These are phyloP conservation scores for Thalassiosira exigua DNA, from an alignment of 352 stramenopile species.

Conservation along the genomic window DNA sequence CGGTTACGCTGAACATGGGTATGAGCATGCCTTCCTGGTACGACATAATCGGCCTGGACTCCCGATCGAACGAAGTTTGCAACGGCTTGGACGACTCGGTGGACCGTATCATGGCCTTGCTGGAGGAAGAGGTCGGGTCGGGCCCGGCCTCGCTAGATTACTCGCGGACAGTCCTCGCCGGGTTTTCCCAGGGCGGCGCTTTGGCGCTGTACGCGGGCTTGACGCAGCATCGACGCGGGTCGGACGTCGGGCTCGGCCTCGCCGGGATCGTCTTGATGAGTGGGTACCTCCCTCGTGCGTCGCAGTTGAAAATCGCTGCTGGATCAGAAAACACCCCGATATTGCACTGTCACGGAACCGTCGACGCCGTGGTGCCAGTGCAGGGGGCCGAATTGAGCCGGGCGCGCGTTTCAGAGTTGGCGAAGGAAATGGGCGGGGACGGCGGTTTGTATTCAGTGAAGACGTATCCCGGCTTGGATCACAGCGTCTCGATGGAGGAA, in stretches of 20 bases:
- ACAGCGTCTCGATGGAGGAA: slow-evolving; percentile 24
- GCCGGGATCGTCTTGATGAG: too few species aligned
- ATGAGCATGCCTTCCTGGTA: slow-evolving; percentile 90
- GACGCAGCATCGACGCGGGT: too few species aligned
- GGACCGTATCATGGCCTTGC: too few species aligned
- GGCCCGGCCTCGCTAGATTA: slow-evolving; percentile 70
- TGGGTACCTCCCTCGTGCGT: too few species aligned
- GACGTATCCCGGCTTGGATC: too few species aligned
- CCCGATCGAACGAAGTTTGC: slow-evolving; percentile 83
- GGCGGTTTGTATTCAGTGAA: slow-evolving; percentile 26
- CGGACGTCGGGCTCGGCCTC: too few species aligned
- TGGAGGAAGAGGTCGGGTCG: too few species aligned
- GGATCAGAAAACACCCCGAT: slow-evolving; percentile 41
- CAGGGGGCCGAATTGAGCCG: too few species aligned
- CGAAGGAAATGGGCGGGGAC: slow-evolving; percentile 39
- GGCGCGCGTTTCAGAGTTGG: slow-evolving; percentile 48
- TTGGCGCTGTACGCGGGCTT: too few species aligned
- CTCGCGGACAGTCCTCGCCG: slow-evolving; percentile 90
- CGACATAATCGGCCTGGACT: slow-evolving; percentile 89
- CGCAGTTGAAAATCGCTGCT: slow-evolving; percentile 55
- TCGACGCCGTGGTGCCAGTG: too few species aligned
- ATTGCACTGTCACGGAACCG: slow-evolving; percentile 59
- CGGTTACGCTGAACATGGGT: slow-evolving; percentile 91
- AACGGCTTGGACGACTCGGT: slow-evolving; percentile 88
- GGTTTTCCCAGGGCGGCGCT: too few species aligned